These are phyloP conservation scores for Smallanthus sonchifolius DNA, from an alignment of 129 eudicot genomes.

Conservation along the genomic window DNA sequence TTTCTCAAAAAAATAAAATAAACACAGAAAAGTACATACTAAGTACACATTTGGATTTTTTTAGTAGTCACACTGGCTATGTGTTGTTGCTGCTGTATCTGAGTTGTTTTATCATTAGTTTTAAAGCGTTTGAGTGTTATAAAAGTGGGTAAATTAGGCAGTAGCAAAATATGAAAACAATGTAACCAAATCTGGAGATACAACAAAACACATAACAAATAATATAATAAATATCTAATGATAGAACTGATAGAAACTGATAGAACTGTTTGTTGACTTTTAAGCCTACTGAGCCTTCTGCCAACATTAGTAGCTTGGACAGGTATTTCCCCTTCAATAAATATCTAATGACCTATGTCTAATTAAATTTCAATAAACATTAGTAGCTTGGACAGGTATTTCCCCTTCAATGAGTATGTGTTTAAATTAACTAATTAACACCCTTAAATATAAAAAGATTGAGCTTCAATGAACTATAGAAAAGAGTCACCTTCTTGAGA, in stretches of 20 bases:
- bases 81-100: neutral
- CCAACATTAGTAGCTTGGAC: neutral
- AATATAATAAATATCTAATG: too few relatives aligned
- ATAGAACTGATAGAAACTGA: neutral
- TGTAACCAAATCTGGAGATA: too few relatives aligned
- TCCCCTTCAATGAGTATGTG: neutral
- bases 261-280: neutral
- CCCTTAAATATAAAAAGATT: too few relatives aligned
- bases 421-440: too few relatives aligned
- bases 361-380: neutral
- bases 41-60: conserved; percentile 32
- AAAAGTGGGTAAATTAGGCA: too few relatives aligned
- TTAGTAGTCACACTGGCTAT: conserved; percentile 39
- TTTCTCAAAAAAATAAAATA: too few relatives aligned
- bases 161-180: too few relatives aligned
- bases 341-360: neutral
- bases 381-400: neutral
- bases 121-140: too few relatives aligned
- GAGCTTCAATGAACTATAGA: too few relatives aligned
- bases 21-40: too few relatives aligned
- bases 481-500: too few relatives aligned
- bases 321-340: neutral
- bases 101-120: neutral
- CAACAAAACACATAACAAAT: too few relatives aligned
- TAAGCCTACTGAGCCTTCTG: neutral